Evolutionary conservation across 768 basidiomycete genomes (phyloP).

Genomic region (Rhizopogon sp.): DNA sequence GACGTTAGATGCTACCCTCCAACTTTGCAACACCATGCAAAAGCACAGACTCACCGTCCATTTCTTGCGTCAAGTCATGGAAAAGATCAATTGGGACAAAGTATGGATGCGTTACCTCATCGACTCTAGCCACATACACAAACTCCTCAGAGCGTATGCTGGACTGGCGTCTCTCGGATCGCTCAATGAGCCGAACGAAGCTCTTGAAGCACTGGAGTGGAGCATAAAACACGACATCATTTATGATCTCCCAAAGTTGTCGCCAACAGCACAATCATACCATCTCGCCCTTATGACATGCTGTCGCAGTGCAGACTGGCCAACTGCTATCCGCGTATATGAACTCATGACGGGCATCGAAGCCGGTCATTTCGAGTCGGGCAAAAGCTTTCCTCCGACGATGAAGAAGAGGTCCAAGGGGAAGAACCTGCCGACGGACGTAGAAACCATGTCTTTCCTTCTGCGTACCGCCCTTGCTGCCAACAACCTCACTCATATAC

Average conservation of each 20-base stretch:
- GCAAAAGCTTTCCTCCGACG: conserved; percentile 35
- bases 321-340: conserved; percentile 48
- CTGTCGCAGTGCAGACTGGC: conserved; percentile 63
- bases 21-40: conserved; percentile 46
- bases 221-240: conserved; percentile 54
- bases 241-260: conserved; percentile 37
- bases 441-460: conserved; percentile 52
- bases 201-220: conserved; percentile 62
- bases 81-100: conserved; percentile 22
- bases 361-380: conserved; percentile 39
- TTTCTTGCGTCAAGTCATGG: conserved; percentile 57
- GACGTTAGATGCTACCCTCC: conserved; percentile 50
- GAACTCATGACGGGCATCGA: conserved; percentile 72
- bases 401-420: conserved; percentile 39
- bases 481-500: conserved; percentile 43
- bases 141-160: conserved; percentile 51
- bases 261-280: conserved; percentile 39
- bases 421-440: conserved; percentile 41
- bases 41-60: conserved; percentile 46
- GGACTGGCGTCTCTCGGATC: conserved; percentile 35
- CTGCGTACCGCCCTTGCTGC: conserved; percentile 54
- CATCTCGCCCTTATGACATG: conserved; percentile 61
- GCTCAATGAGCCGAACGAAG: conserved; percentile 36
- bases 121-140: conserved; percentile 53
- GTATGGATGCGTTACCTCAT: conserved; percentile 32